Conservation (phyloP, 2,329 filamentous ascomycete genomes). For the Phialemoniopsis sp. region DNA sequence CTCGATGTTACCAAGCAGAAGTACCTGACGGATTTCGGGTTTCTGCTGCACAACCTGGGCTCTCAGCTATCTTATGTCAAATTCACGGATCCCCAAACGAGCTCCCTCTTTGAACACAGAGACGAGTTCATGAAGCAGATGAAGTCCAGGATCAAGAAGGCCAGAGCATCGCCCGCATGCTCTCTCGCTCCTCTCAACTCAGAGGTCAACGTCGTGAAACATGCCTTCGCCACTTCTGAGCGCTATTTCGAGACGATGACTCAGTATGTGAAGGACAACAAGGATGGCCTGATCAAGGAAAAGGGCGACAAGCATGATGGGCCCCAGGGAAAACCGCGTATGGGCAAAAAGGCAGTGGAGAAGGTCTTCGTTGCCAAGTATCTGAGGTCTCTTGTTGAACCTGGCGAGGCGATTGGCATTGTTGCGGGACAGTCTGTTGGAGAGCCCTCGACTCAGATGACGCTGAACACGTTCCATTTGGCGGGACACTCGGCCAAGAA, state of each 20-base stretch:
- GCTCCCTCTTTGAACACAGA: slow-evolving; percentile 45
- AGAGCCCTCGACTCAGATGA: slow-evolving; percentile 99
- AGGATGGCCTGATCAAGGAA: slow-evolving; percentile 52
- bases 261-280: slow-evolving; percentile 77
- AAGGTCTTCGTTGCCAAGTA: slow-evolving; percentile 89
- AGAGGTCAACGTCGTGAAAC: slow-evolving; percentile 69
- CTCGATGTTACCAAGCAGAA: slow-evolving; percentile 92
- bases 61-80: slow-evolving; percentile 76
- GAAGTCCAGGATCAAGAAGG: slow-evolving; percentile 76
- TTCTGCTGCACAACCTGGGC: slow-evolving; percentile 79
- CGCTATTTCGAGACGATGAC: slow-evolving; percentile 70
- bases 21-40: slow-evolving; percentile 85
- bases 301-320: slow-evolving; percentile 34
- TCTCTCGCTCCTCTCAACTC: slow-evolving; percentile 73
- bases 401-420: slow-evolving; percentile 94
- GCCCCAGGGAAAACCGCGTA: slow-evolving; percentile 6
- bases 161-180: slow-evolving; percentile 49
- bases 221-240: slow-evolving; percentile 85
- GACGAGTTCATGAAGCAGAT: slow-evolving; percentile 68
- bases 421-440: slow-evolving; percentile 95
- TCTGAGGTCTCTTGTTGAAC: slow-evolving; percentile 84
- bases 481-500: slow-evolving; percentile 98
- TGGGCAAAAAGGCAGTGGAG: slow-evolving; percentile 72
- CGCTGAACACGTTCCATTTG: slow-evolving; percentile 98
- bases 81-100: slow-evolving; percentile 48